phyloP scores from a whole-genome alignment of 163 green algal genomes.

The Scenedesmus sp. region DNA sequence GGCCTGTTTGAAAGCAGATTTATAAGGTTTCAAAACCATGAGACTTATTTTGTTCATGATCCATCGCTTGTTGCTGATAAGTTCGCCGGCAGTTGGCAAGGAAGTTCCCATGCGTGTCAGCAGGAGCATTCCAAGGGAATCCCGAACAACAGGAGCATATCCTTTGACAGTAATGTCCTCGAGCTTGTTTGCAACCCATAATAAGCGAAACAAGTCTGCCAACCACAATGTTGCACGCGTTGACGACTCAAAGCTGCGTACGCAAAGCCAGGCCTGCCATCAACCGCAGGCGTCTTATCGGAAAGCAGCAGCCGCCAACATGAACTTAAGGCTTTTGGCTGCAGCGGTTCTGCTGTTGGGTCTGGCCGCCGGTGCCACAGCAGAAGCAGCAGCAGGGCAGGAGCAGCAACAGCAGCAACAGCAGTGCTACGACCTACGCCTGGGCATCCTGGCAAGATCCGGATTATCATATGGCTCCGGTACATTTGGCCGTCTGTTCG shows the following conservation, averaged over 20 bases:
- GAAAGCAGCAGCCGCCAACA: not conserved
- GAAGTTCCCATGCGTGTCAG: not conserved
- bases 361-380: not conserved
- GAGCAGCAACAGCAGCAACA: not conserved
- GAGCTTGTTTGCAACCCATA: not conserved
- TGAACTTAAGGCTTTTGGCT: not conserved
- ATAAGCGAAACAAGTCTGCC: not conserved
- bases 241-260: not conserved
- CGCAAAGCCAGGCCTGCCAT: not conserved
- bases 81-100: not conserved
- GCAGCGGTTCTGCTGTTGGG: not conserved
- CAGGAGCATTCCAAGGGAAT: not conserved
- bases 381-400: not conserved
- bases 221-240: not conserved
- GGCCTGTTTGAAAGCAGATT: too few species aligned
- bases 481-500: not conserved
- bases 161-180: not conserved
- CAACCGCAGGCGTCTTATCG: not conserved
- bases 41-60: too few species aligned
- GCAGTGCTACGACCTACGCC: conserved; percentile 1
- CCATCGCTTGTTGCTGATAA: too few species aligned
- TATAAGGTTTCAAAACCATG: too few species aligned
- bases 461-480: not conserved
- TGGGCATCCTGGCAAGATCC: not conserved
- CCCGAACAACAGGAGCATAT: not conserved